phyloP scores from a whole-genome alignment of 1,284 basidiomycete species.

The Boletellus deceptivus region DNA sequence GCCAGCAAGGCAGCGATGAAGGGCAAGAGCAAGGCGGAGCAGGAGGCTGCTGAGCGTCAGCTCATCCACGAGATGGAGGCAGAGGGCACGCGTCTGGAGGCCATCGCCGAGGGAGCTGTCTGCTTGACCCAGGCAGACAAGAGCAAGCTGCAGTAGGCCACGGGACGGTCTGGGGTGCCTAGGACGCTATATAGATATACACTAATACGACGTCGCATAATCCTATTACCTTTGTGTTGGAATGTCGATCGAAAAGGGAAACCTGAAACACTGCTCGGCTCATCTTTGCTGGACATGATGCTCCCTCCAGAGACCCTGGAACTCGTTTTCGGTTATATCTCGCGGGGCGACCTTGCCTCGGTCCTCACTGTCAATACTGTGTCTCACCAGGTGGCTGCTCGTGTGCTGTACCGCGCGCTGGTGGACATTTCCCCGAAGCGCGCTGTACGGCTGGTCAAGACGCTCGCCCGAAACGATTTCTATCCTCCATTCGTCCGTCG shows the following conservation, averaged over 20 bases:
- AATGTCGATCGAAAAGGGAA: no score
- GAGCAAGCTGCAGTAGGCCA: constrained; percentile 27
- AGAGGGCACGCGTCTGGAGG: constrained; percentile 73
- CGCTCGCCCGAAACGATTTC: constrained; percentile 36
- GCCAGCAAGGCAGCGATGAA: constrained; percentile 55
- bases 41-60: constrained; percentile 52
- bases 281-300: constrained; percentile 19
- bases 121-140: constrained; percentile 7
- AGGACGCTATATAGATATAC: no score
- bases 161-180: no score
- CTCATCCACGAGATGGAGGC: constrained; percentile 63
- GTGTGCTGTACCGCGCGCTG: constrained; percentile 48
- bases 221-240: no score
- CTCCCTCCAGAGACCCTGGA: constrained; percentile 52
- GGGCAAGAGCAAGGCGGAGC: constrained; percentile 51
- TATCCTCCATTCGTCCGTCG: constrained; percentile 42
- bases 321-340: constrained; percentile 39
- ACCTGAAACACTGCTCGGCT: no score
- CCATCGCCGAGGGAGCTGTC: constrained; percentile 38
- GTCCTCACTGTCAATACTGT: constrained; percentile 35
- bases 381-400: constrained; percentile 41
- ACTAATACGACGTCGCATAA: no score
- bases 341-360: constrained; percentile 25
- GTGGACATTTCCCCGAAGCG: constrained; percentile 33
- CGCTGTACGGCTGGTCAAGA: constrained; percentile 39